Evolutionary conservation across 306 rosid genomes (phyloP), one percentile per base, ranked within the genome.

Genomic region (Cucurbita pepo): DNA sequence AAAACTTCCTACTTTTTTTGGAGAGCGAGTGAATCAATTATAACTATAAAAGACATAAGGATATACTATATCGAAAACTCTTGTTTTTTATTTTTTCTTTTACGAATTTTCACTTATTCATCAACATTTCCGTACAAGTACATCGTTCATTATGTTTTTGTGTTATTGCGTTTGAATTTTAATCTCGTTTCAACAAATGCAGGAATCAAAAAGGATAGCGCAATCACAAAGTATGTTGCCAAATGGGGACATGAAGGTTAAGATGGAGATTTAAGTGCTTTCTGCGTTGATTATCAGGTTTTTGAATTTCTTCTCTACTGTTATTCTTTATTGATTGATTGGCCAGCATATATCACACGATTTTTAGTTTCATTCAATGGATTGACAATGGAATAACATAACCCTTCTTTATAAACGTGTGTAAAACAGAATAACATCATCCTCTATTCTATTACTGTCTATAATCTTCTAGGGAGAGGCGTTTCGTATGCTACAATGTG

Each of bases 191-290:
- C 10, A 19, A 41, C 19, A 58, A 38, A 50, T 85, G 79, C 87
- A 93, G 98, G 97, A 93, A 79, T 57, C 78, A 75, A 90, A 93
- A 82, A 87, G 91, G 71, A 82, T 82, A 53, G 91, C 89, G 19
- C 96, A 90, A 73, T 84, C 91, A 55, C 98, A 88, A 67, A 87
- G 81, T 78, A 81, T 48, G 69, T 79, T 90, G 16, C 89, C 96
- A 38, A 90, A 93, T 80, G 98, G 98, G 74, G 96, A 93, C 79
- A 75, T 81, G 82, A 90, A 91, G 85, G 90, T 88, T 69, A 84
- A 90, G 78, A 44, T 80, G 5, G 96, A 93, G 86, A 83, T 80
- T 65, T 93, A 76, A 83, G 58, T 72, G 73, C 21, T 11, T 21
- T 15, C 55, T 54, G 51, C 25, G 59, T 18, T 40, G n/a, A 37